phyloP scores from a whole-genome alignment of 73 alveolate species.

The Tetrahymena thermophila region DNA sequence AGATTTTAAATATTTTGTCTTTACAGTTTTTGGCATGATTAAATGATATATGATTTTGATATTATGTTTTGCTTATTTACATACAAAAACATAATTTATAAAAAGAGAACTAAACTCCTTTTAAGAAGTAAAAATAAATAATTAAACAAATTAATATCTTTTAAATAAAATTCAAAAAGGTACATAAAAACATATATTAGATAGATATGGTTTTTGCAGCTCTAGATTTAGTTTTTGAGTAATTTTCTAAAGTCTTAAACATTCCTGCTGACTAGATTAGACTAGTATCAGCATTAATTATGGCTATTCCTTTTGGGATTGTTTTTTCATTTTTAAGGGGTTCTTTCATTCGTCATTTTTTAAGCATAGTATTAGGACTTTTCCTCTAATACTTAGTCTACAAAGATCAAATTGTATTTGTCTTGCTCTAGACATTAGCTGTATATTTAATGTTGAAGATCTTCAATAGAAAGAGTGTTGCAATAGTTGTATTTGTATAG shows the following conservation, averaged over 20 bases:
- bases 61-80: no score
- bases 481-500: slow-evolving; percentile 9
- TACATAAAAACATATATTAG: no score
- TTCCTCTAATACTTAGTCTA: slow-evolving; percentile 10
- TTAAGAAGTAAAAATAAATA: neutral
- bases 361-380: slow-evolving; percentile 14
- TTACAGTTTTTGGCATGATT: no score
- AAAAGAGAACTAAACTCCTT: neutral
- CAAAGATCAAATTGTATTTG: slow-evolving; percentile 1
- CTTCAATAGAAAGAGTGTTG: slow-evolving; percentile 3
- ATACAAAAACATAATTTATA: no score
- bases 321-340: neutral
- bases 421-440: neutral
- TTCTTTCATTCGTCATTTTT: neutral
- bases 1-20: no score
- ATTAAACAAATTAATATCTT: neutral
- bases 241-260: neutral
- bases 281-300: neutral
- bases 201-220: neutral
- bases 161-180: neutral
- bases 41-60: no score
- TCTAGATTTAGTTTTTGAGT: neutral
- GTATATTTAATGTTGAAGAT: slow-evolving; percentile 10
- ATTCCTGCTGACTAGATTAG: slow-evolving; percentile 25
- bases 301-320: slow-evolving; percentile 4